Percentiles rank a stretch among this genome's conserved stretches.
Conservation (phyloP, 768 basidiomycete genomes). For the Solioccasus polychromus region DNA sequence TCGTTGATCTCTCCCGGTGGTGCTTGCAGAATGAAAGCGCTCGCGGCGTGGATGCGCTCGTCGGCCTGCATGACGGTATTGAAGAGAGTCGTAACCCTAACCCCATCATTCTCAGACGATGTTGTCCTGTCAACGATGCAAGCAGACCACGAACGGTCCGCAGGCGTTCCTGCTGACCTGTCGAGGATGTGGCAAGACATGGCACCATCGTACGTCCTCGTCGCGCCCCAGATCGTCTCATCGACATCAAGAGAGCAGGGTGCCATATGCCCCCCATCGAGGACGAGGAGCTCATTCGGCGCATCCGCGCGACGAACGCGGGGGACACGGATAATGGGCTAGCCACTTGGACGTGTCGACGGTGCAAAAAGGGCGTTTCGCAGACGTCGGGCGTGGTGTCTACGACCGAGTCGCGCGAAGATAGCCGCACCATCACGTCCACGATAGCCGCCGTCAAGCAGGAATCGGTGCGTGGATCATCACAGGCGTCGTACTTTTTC, state of each 20-base stretch:
- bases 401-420: conserved; percentile 5
- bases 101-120: conserved; percentile 7
- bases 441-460: conserved; percentile 1
- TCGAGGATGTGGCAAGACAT: conserved; percentile 29
- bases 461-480: conserved; percentile 10
- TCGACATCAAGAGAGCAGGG: conserved; percentile 17
- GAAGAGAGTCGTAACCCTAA: conserved; percentile 22
- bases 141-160: conserved; percentile 21
- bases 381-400: neutral
- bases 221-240: neutral
- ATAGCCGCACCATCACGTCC: neutral
- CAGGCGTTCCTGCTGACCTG: conserved; percentile 35
- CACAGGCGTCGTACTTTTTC: neutral
- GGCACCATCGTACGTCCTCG: conserved; percentile 32
- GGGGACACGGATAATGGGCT: conserved; percentile 24
- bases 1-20: conserved; percentile 98
- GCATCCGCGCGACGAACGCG: conserved; percentile 24
- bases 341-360: conserved; percentile 28
- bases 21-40: conserved; percentile 80
- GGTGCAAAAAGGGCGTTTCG: conserved; percentile 26
- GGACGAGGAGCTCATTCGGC: conserved; percentile 23
- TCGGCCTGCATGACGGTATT: conserved; percentile 48
- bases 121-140: conserved; percentile 25
- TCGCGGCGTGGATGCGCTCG: conserved; percentile 69
- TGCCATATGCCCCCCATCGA: conserved; percentile 33